These are phyloP conservation scores for Scenedesmus sp. DNA, from an alignment of 163 green algal species.

Conservation along the genomic window DNA sequence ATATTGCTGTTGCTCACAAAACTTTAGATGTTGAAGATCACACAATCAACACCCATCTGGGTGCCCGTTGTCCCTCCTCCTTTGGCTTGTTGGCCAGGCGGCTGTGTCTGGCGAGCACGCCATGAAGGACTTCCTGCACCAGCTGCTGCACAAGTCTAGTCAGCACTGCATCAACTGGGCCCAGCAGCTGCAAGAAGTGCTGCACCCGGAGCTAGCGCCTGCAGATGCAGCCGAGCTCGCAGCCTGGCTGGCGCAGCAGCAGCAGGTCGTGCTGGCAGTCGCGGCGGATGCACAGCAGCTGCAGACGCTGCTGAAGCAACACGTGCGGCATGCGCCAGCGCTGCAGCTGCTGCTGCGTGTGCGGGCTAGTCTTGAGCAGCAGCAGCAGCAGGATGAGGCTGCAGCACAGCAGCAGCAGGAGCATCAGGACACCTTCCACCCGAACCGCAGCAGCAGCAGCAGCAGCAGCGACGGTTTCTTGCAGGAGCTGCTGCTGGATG, in stretches of 20 bases:
- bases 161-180: slow-evolving; percentile 19
- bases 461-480: neutral
- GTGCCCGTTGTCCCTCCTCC: neutral
- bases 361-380: neutral
- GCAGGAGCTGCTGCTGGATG: neutral
- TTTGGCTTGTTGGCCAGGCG: neutral
- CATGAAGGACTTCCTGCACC: slow-evolving; percentile 9
- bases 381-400: slow-evolving; percentile 12
- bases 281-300: neutral
- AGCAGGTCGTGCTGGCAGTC: neutral
- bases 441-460: neutral
- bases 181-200: neutral
- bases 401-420: slow-evolving; percentile 9
- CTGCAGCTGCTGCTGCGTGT: slow-evolving; percentile 13
- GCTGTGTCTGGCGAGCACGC: neutral
- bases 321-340: neutral
- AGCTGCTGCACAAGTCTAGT: neutral
- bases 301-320: neutral
- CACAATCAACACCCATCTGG: no score
- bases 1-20: no score
- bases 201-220: neutral
- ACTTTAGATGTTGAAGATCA: no score
- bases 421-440: neutral
- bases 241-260: slow-evolving; percentile 6
- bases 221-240: neutral